Evolutionary conservation across 1,284 basidiomycete genomes (phyloP), one percentile per base, ranked within the genome.

Genomic region (Cystobasidiaceae sp.): DNA sequence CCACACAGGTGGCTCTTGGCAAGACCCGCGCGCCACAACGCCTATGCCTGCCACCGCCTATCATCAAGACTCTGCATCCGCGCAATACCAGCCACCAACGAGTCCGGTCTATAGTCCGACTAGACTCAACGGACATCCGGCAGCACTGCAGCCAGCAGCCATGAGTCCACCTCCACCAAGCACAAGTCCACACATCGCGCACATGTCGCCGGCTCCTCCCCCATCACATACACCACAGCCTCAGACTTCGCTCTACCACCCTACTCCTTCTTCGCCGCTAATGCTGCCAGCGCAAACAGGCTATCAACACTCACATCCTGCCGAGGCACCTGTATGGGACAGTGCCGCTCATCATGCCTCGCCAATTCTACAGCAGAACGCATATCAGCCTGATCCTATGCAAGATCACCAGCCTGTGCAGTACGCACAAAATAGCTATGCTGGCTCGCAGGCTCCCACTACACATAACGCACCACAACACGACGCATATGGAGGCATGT

Each of bases 21-120:
- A 56, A 21, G 52, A 64, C 49, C 61, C 61, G 8, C 37, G 61
- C 7, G 61, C 32, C 15, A 21, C 43, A 8, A 43, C 54, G 13
- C 54, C 54, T 15, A n/a, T n/a, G n/a, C n/a, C n/a, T n/a, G n/a
- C n/a, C n/a, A 43, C 54, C 19, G 39, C 54, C 11, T 56, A 44
- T 32, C 41, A 37, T 9, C 27, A 17, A n/a, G 23, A 23, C 11
- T 19, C 13, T 7, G 3, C 15, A 25, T 13, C 45, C 11, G 13
- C 23, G 13, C n/a, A n/a, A n/a, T 51, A 3, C 21, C 21, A 51
- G 11, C 15, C n/a, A 33, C 49, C 49, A 27, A 23, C 43, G 19
- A 46, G 56, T 43, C 56, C 56, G 5, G 56, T 11, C 19, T 56
- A 56, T 30, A 30, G 25, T 1, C 25, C 34, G 21, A n/a, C 54